Conservation (phyloP, 2,329 filamentous ascomycete genomes). For the Davidsoniella neocaledoniae region DNA sequence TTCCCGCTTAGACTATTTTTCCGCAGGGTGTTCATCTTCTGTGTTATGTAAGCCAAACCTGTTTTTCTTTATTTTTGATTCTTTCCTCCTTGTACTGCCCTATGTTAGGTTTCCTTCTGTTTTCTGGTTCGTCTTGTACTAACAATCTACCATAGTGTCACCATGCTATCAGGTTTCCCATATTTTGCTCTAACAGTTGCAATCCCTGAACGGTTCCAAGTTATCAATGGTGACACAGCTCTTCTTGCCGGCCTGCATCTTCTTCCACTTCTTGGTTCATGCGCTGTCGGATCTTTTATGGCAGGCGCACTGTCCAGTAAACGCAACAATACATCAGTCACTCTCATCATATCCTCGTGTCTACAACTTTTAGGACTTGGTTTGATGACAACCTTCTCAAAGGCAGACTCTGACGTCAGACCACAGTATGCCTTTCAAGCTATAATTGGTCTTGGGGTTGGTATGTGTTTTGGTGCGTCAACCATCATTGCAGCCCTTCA, state of each 20-base stretch:
- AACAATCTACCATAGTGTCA: slow-evolving; percentile 25
- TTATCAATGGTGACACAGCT: slow-evolving; percentile 35
- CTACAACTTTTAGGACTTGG: slow-evolving; percentile 37
- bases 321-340: slow-evolving; percentile 35
- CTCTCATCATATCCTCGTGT: slow-evolving; percentile 30
- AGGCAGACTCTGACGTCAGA: slow-evolving; percentile 19
- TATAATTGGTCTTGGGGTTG: slow-evolving; percentile 41
- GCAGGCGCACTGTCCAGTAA: slow-evolving; percentile 36
- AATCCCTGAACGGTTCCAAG: slow-evolving; percentile 43
- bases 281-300: slow-evolving; percentile 38
- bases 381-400: slow-evolving; percentile 29
- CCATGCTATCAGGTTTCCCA: slow-evolving; percentile 38
- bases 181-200: slow-evolving; percentile 42
- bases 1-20: slow-evolving; percentile 33
- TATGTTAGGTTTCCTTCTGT: not conserved
- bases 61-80: not conserved
- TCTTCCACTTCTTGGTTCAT: slow-evolving; percentile 39
- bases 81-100: not conserved
- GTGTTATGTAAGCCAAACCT: slow-evolving; percentile 27
- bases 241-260: slow-evolving; percentile 40
- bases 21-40: slow-evolving; percentile 33
- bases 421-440: slow-evolving; percentile 37
- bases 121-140: slow-evolving; percentile 1
- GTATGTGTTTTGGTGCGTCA: slow-evolving; percentile 37
- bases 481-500: slow-evolving; percentile 39